Conservation (phyloP, 495 filamentous ascomycete species). For the Penicillium malachiteum region DNA sequence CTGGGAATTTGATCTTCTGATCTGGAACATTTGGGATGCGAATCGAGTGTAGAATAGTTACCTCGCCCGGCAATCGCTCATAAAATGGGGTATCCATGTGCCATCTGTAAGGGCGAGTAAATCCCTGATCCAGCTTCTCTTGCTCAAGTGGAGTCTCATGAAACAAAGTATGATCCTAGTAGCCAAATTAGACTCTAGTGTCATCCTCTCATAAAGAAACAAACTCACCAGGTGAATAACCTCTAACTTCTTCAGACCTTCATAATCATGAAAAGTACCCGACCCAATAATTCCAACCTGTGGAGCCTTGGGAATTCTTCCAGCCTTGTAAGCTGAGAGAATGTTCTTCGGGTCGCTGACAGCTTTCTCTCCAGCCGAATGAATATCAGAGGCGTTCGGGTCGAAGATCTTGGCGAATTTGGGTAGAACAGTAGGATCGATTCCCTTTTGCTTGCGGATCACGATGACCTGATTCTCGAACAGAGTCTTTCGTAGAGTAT, state of each 20-base stretch:
- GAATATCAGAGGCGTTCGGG: conserved; percentile 12
- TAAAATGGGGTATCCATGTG: conserved; percentile 17
- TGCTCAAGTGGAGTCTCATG: conserved; percentile 8
- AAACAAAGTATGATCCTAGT: conserved; percentile 11
- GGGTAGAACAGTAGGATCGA: conserved; percentile 11
- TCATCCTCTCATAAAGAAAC: not conserved
- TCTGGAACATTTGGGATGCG: conserved; percentile 11
- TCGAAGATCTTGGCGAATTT: conserved; percentile 15
- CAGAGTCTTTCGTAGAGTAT: conserved; percentile 3
- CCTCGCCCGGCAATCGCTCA: conserved; percentile 12
- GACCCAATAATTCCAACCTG: conserved; percentile 16
- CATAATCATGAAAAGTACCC: conserved; percentile 11
- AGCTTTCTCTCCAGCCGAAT: conserved; percentile 15
- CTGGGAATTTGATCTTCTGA: conserved; percentile 13
- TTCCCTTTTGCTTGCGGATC: conserved; percentile 12
- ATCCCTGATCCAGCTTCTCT: not conserved
- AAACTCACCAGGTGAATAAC: conserved; percentile 8
- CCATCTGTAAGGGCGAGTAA: conserved; percentile 13
- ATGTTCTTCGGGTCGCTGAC: conserved; percentile 16
- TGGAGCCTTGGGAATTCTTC: conserved; percentile 12
- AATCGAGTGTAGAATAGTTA: conserved; percentile 14
- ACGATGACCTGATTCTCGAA: conserved; percentile 16
- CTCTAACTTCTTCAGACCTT: conserved; percentile 8
- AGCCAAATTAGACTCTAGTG: not conserved
- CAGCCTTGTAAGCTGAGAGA: conserved; percentile 16